Evolutionary conservation across 176 grass and related monocot genomes (phyloP).

Genomic region (Musa schizocarpa): DNA sequence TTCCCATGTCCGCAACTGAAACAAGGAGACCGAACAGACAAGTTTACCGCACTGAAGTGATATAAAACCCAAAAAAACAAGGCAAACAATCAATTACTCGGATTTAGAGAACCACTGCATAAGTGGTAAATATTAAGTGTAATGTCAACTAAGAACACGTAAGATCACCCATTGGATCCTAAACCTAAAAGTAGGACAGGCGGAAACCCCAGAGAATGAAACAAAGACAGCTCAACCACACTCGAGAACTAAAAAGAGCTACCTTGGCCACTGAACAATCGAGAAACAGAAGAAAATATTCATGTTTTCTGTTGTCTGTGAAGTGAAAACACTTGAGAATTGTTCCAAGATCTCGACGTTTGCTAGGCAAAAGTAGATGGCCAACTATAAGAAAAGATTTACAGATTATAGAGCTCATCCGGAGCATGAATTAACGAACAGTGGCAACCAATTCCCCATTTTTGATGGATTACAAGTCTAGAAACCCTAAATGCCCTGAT

Average conservation of each 20-base stretch:
- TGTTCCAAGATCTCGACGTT: neutral
- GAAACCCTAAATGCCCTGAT: slow-evolving; percentile 13
- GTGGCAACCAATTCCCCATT: neutral
- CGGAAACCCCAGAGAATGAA: neutral
- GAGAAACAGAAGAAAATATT: neutral
- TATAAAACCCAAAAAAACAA: neutral
- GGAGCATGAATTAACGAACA: neutral
- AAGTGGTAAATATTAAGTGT: neutral
- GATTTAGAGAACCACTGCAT: neutral
- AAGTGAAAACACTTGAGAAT: neutral
- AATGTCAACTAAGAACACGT: neutral
- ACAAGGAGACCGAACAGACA: neutral
- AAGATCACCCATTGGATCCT: neutral
- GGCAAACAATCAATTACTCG: neutral
- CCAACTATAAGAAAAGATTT: neutral
- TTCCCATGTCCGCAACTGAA: neutral
- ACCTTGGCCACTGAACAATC: neutral
- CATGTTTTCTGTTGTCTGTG: neutral
- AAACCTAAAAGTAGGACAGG: neutral
- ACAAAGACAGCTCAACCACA: slow-evolving; percentile 7
- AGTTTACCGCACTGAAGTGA: neutral
- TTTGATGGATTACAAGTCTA: neutral
- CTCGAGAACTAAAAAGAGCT: neutral
- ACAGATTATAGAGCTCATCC: neutral
- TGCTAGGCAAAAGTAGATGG: neutral